phyloP scores from a whole-genome alignment of 768 basidiomycete genomes.

The Phlegmacium glaucopus region DNA sequence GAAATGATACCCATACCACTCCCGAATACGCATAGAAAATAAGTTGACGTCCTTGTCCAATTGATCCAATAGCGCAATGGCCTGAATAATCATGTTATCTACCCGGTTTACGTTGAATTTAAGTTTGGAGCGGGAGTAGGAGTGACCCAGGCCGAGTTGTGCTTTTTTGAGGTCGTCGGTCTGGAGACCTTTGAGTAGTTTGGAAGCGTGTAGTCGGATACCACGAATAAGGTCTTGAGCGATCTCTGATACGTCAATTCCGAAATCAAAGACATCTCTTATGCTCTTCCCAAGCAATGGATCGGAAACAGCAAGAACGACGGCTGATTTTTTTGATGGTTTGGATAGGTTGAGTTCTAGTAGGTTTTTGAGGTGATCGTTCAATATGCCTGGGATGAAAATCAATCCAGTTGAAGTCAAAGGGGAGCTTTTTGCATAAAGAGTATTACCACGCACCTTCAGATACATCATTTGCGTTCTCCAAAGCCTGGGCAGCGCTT shows the following conservation, averaged over 20 bases:
- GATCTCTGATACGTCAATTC: slow-evolving; percentile 79
- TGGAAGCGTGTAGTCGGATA: slow-evolving; percentile 86
- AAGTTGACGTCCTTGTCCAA: slow-evolving; percentile 99
- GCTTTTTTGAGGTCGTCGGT: slow-evolving; percentile 86
- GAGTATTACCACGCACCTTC: slow-evolving; percentile 63
- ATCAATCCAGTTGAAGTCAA: too few species aligned
- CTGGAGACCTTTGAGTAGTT: slow-evolving; percentile 86
- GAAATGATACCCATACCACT: slow-evolving; percentile 99
- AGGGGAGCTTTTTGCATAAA: too few species aligned
- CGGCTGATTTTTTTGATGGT: slow-evolving; percentile 61
- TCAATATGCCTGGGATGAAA: slow-evolving; percentile 86
- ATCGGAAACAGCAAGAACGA: slow-evolving; percentile 81
- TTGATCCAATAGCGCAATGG: slow-evolving; percentile 96
- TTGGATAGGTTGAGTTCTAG: slow-evolving; percentile 87
- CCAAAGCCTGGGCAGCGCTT: slow-evolving; percentile 87
- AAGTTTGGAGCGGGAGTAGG: slow-evolving; percentile 95
- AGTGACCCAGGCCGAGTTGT: slow-evolving; percentile 95
- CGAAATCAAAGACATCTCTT: slow-evolving; percentile 64
- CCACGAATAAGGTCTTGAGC: slow-evolving; percentile 87
- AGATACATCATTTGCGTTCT: slow-evolving; percentile 94
- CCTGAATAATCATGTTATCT: slow-evolving; percentile 99
- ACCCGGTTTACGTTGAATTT: slow-evolving; percentile 97
- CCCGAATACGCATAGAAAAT: slow-evolving; percentile 96
- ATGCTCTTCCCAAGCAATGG: slow-evolving; percentile 71
- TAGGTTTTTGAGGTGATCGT: slow-evolving; percentile 77